Conservation (phyloP, 768 basidiomycete genomes). For the Cubamyces lactineus region DNA sequence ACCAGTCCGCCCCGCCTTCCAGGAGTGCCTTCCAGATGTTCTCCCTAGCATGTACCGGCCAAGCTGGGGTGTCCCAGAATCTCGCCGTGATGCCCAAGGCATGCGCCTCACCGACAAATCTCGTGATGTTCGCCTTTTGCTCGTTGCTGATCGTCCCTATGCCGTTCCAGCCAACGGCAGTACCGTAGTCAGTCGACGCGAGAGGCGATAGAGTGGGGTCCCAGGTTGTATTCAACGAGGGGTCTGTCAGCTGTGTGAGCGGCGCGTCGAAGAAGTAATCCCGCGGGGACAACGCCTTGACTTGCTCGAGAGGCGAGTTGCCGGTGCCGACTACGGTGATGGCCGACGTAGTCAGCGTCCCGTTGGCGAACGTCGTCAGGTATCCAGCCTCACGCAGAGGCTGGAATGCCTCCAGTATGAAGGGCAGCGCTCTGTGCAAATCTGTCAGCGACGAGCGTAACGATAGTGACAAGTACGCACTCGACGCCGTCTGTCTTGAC, state of each 20-base stretch:
- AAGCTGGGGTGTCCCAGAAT: constrained; percentile 58
- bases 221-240: constrained; percentile 43
- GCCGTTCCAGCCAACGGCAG: constrained; percentile 51
- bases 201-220: constrained; percentile 47
- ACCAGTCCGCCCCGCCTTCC: constrained; percentile 50
- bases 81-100: constrained; percentile 47
- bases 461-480: constrained; percentile 35
- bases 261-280: constrained; percentile 59
- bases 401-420: constrained; percentile 47
- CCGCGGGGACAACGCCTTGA: constrained; percentile 48
- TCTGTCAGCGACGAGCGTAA: constrained; percentile 10
- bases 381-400: constrained; percentile 49
- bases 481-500: constrained; percentile 54
- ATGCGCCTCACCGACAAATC: constrained; percentile 49
- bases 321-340: constrained; percentile 55
- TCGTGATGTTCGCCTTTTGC: constrained; percentile 43
- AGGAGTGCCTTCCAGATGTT: constrained; percentile 48
- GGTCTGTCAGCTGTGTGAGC: constrained; percentile 43
- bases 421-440: constrained; percentile 44
- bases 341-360: constrained; percentile 40
- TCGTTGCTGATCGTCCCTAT: constrained; percentile 45
- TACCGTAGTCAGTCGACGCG: constrained; percentile 53
- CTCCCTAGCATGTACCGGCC: constrained; percentile 47
- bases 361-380: constrained; percentile 49
- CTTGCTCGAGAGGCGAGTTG: constrained; percentile 51